Evolutionary conservation across 768 basidiomycete genomes (phyloP), one percentile per base, ranked within the genome.

Genomic region (Pholiota microspora): DNA sequence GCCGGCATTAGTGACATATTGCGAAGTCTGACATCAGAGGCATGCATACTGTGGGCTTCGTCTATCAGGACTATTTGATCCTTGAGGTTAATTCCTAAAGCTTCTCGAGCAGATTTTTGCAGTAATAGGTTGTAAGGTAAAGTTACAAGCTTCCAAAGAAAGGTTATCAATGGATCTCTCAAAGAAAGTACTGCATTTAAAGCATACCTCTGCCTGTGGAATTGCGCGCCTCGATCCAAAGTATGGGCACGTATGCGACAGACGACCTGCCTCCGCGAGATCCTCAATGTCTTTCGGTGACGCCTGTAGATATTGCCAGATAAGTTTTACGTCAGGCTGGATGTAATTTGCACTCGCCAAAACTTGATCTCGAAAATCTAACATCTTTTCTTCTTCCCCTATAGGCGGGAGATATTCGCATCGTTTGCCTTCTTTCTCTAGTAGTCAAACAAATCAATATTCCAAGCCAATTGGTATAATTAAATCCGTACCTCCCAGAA

Each of bases 231-330:
- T 76, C 7, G 93, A 89, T 2, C 89, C 93, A 68, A 98, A 99
- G 71, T 98, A 99, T 0, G 96, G 92, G 67, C 96, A 99, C 7
- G 83, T 85, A 44, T 85, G 75, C 1, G 81, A 70, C 46, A 83
- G 74, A 49, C 82, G 79, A 2, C 97, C 97, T 1, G 85, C 72
- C 7, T 68, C 68, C 6, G 91, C 90, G 13, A 98, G 80, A 60
- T 98, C 95, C 67, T 98, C 96, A 4, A 99, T 97, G 59, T 97
- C 96, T 66, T 92, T 92, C 0, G 94, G 91, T 1, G 81, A 78
- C 0, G 94, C 91, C 94, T 95, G 53, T 51, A 48, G 23, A 27
- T 18, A 34, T 42, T 31, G 21, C 18, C 27, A 53, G 25, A 40
- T 40, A 7, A 23, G 1, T 5, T 42, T 21, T 32, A 28, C 9